Evolutionary conservation across 1,139 yeast genomes (phyloP).

Genomic region (Magnusiomyces starmeri): DNA sequence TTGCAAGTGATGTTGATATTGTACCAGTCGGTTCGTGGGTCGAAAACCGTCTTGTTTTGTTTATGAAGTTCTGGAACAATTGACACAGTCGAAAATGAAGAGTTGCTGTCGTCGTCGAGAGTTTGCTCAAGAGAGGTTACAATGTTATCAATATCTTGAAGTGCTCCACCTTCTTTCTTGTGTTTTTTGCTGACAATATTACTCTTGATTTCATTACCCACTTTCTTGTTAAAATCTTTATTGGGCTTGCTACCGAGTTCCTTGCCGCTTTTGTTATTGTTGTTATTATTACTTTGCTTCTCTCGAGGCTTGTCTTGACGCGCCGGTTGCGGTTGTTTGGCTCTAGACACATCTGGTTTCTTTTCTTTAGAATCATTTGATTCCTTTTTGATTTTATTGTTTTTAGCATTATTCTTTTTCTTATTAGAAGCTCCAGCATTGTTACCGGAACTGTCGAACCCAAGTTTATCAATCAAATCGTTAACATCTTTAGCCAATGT

Average conservation of each 20-base stretch:
- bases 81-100: neutral
- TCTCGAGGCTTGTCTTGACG: neutral
- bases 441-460: slow-evolving; percentile 1
- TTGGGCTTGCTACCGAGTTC: too few species aligned
- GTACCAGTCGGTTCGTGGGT: slow-evolving; percentile 73
- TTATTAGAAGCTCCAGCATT: neutral
- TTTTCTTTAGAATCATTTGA: neutral
- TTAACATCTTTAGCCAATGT: slow-evolving; percentile 5
- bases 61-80: slow-evolving; percentile 5
- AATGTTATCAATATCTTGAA: slow-evolving; percentile 59
- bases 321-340: neutral
- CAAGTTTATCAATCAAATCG: slow-evolving; percentile 7
- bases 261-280: neutral
- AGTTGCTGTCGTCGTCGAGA: slow-evolving; percentile 5
- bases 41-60: slow-evolving; percentile 47
- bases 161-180: slow-evolving; percentile 31
- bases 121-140: slow-evolving; percentile 27
- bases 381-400: neutral
- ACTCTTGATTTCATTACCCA: neutral
- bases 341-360: neutral
- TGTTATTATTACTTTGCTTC: neutral
- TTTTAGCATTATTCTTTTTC: neutral
- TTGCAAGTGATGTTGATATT: slow-evolving; percentile 41
- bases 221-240: neutral
- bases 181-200: neutral